These are phyloP conservation scores for Suhomyces sp. DNA, from an alignment of 805 yeast genomes.

Conservation along the genomic window DNA sequence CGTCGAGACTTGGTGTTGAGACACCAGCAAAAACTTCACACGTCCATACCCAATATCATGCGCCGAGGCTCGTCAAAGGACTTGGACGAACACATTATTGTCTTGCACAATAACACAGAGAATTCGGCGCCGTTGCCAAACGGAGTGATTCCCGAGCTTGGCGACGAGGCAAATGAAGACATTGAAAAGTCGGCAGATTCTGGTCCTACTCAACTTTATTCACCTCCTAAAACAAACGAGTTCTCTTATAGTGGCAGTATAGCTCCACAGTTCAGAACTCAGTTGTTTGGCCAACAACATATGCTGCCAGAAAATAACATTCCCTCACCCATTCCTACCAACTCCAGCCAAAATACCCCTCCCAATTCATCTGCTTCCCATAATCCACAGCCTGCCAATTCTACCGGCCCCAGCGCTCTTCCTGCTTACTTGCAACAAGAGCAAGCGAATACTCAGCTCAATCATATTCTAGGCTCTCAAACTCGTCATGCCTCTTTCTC, in stretches of 20 bases:
- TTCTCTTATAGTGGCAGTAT: neutral
- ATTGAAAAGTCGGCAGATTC: conserved; percentile 1
- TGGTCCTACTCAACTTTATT: conserved; percentile 11
- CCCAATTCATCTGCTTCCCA: conserved; percentile 2
- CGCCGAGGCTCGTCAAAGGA: conserved; percentile 29
- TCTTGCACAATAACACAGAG: conserved; percentile 49
- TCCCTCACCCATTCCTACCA: conserved; percentile 26
- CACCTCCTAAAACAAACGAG: conserved; percentile 12
- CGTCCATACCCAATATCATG: conserved; percentile 42
- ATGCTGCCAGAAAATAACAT: conserved; percentile 8
- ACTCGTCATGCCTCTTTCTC: conserved; percentile 58
- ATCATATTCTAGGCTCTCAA: conserved; percentile 3
- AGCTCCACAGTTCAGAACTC: conserved; percentile 13
- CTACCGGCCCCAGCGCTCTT: neutral
- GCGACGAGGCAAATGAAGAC: conserved; percentile 3
- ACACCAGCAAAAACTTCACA: conserved; percentile 91
- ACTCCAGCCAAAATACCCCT: conserved; percentile 26
- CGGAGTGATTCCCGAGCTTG: conserved; percentile 2
- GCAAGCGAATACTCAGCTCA: neutral
- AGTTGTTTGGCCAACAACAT: conserved; percentile 10
- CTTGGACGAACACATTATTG: conserved; percentile 49
- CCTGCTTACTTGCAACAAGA: neutral
- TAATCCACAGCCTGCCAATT: conserved; percentile 7
- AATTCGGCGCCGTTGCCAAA: conserved; percentile 48
- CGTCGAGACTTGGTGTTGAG: conserved; percentile 82